Percentiles rank a stretch among this genome's conserved stretches.
These are phyloP conservation scores for Geotrichum europaeum DNA, from an alignment of 1,139 yeast species.

Conservation along the genomic window DNA sequence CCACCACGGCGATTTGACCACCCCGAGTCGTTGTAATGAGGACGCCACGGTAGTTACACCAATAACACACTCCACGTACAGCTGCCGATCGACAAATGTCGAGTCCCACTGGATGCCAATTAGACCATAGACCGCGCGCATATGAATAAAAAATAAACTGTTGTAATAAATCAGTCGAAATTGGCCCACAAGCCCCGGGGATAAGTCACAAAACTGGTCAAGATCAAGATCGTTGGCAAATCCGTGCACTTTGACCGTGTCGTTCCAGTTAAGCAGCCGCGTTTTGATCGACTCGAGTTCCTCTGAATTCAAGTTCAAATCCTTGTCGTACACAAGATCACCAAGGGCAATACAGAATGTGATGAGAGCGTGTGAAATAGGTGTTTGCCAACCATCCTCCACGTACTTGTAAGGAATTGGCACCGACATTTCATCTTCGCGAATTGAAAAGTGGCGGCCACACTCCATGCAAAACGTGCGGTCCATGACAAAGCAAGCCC, in stretches of 20 bases:
- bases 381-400: constrained; percentile 51
- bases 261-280: constrained; percentile 20
- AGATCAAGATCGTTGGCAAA: constrained; percentile 18
- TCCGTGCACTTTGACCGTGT: constrained; percentile 15
- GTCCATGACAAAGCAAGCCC: constrained; percentile 55
- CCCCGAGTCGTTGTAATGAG: constrained; percentile 30
- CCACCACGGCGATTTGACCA: constrained; percentile 49
- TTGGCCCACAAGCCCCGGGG: constrained; percentile 18
- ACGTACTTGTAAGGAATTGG: constrained; percentile 38
- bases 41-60: constrained; percentile 32
- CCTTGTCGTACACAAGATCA: constrained; percentile 22
- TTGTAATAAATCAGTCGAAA: constrained; percentile 17
- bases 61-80: constrained; percentile 19
- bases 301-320: constrained; percentile 20
- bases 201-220: constrained; percentile 15
- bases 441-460: constrained; percentile 45
- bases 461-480: constrained; percentile 49
- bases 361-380: constrained; percentile 40
- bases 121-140: constrained; percentile 17
- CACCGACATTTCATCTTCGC: constrained; percentile 38
- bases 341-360: constrained; percentile 24
- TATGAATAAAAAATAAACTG: constrained; percentile 14
- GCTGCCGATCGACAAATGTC: constrained; percentile 3
- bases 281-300: constrained; percentile 15
- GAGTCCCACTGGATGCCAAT: constrained; percentile 15